Percentiles rank a stretch among this genome's conserved stretches.
These are phyloP conservation scores for Xylariaceae sp. DNA, from an alignment of 2,329 filamentous ascomycete genomes.

Conservation along the genomic window DNA sequence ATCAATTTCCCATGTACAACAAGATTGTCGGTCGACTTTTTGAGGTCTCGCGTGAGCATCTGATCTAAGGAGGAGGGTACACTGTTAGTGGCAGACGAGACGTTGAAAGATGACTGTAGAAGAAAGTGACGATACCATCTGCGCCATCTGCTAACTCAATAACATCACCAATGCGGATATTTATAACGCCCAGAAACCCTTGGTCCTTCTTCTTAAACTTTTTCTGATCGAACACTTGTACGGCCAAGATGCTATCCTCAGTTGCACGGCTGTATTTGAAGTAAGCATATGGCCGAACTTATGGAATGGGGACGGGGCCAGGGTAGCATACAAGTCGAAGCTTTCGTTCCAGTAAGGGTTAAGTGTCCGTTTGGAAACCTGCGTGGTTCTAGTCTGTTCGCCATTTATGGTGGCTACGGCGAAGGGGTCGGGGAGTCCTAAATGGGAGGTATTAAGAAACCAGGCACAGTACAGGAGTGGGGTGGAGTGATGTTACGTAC, in stretches of 20 bases:
- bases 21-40: slow-evolving; percentile 97
- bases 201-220: slow-evolving; percentile 99
- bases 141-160: slow-evolving; percentile 88
- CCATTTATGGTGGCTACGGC: slow-evolving; percentile 96
- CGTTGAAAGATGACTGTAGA: slow-evolving; percentile 32
- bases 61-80: slow-evolving; percentile 68
- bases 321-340: slow-evolving; percentile 86
- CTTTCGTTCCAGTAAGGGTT: slow-evolving; percentile 99
- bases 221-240: slow-evolving; percentile 99
- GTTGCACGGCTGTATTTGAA: slow-evolving; percentile 72
- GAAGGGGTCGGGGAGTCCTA: slow-evolving; percentile 97
- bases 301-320: not conserved
- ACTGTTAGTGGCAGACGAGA: slow-evolving; percentile 38
- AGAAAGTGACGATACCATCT: slow-evolving; percentile 68
- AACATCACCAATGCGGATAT: slow-evolving; percentile 92
- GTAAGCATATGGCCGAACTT: slow-evolving; percentile 33
- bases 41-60: slow-evolving; percentile 96
- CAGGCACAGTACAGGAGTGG: not conserved
- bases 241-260: slow-evolving; percentile 94
- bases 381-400: slow-evolving; percentile 98
- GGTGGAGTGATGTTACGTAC: slow-evolving; percentile 64
- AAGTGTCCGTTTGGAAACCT: slow-evolving; percentile 94
- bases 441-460: slow-evolving; percentile 10
- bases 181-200: slow-evolving; percentile 96
- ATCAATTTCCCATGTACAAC: slow-evolving; percentile 98